Conservation (phyloP, 768 basidiomycete species). For the Pleurotus cornucopiae region DNA sequence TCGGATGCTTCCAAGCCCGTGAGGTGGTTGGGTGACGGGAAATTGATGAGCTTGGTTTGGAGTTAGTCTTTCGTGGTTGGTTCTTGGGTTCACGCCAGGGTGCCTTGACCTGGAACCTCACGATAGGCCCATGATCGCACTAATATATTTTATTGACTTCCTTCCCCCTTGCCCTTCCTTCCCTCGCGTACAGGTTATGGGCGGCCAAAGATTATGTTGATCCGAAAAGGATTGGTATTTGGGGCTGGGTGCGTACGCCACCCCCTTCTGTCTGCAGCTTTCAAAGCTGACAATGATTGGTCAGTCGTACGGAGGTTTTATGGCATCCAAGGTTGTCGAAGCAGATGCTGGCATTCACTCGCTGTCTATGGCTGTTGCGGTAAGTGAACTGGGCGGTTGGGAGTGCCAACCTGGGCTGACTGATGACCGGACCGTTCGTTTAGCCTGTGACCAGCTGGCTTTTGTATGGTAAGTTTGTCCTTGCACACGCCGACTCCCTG, state of each 20-base stretch:
- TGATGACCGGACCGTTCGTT: slow-evolving; percentile 7
- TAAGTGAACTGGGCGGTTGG: slow-evolving; percentile 32
- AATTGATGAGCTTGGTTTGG: slow-evolving; percentile 9
- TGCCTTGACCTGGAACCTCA: slow-evolving; percentile 6
- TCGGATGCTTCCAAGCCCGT: slow-evolving; percentile 1
- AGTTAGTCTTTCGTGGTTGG: not conserved
- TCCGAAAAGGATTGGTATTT: slow-evolving; percentile 83
- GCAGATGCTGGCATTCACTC: slow-evolving; percentile 86
- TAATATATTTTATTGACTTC: not conserved
- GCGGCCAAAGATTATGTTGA: slow-evolving; percentile 87
- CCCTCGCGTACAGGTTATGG: slow-evolving; percentile 54
- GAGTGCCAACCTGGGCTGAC: not conserved
- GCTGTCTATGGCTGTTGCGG: slow-evolving; percentile 87
- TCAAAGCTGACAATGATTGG: not conserved
- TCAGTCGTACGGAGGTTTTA: slow-evolving; percentile 94
- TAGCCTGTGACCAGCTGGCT: slow-evolving; percentile 88
- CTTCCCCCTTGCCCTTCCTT: not conserved
- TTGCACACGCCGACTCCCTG: not conserved
- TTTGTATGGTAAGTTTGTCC: slow-evolving; percentile 56
- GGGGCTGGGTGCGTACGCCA: slow-evolving; percentile 83
- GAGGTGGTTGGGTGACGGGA: slow-evolving; percentile 1
- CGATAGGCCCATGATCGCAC: slow-evolving; percentile 2
- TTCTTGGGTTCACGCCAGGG: slow-evolving; percentile 5
- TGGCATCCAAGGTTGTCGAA: slow-evolving; percentile 91
- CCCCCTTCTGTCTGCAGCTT: not conserved